Percentiles rank a stretch among this genome's conserved stretches.
phyloP scores from a whole-genome alignment of 768 basidiomycete genomes.

The Russula sp. region DNA sequence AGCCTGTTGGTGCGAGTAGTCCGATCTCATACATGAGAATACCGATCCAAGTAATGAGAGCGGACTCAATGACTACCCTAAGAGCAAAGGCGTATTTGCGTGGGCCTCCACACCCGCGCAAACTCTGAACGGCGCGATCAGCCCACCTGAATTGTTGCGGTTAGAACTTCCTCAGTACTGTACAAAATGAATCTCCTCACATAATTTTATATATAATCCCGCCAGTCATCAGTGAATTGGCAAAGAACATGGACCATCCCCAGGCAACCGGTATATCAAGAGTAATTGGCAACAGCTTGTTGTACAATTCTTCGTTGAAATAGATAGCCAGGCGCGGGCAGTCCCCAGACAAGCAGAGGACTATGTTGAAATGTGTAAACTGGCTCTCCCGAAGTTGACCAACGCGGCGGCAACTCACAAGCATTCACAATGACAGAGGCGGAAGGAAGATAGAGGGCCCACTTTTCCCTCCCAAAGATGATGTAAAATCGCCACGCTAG shows the following conservation, averaged over 20 bases:
- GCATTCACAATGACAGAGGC: constrained; percentile 20
- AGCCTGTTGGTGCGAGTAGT: constrained; percentile 20
- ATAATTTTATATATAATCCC: constrained; percentile 24
- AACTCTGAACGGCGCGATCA: background rate
- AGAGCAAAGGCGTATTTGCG: constrained; percentile 7
- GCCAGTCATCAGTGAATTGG: constrained; percentile 23
- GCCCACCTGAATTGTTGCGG: background rate
- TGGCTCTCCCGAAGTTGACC: background rate
- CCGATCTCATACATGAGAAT: constrained; percentile 24
- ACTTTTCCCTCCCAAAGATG: constrained; percentile 18
- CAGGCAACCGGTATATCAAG: constrained; percentile 23
- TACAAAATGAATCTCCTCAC: constrained; percentile 12
- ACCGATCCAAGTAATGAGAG: constrained; percentile 25
- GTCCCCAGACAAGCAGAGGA: constrained; percentile 23
- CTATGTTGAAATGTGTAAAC: constrained; percentile 4
- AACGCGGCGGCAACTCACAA: constrained; percentile 7
- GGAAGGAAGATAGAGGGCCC: constrained; percentile 23
- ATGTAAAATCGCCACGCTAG: constrained; percentile 25
- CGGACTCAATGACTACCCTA: constrained; percentile 24
- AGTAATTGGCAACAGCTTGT: constrained; percentile 17
- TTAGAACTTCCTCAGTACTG: background rate
- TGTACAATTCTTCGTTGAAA: constrained; percentile 13
- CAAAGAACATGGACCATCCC: constrained; percentile 25
- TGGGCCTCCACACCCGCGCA: background rate
- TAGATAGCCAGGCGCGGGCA: constrained; percentile 21